phyloP scores from a whole-genome alignment of 345 rosid species.

The Ceriops decandra region DNA sequence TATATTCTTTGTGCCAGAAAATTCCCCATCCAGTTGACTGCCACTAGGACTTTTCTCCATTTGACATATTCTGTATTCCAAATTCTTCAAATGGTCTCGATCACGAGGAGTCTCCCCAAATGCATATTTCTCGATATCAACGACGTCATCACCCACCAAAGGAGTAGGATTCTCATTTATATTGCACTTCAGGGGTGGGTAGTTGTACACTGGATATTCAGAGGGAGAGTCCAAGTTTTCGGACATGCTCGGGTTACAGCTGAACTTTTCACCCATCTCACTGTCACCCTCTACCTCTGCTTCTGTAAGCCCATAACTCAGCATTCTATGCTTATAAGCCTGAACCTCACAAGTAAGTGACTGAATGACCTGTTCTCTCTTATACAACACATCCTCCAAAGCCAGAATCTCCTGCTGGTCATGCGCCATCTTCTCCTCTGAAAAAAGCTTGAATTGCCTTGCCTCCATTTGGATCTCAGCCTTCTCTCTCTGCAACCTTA shows the following conservation, averaged over 20 bases:
- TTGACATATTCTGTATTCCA: constrained; percentile 64
- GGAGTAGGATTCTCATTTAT: constrained; percentile 50
- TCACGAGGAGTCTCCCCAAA: constrained; percentile 58
- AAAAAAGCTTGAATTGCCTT: constrained; percentile 80
- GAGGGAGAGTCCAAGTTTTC: constrained; percentile 42
- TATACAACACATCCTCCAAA: constrained; percentile 78
- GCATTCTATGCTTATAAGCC: constrained; percentile 92
- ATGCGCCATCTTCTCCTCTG: constrained; percentile 90
- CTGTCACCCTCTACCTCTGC: constrained; percentile 60
- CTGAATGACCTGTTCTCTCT: constrained; percentile 83
- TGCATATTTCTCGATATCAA: constrained; percentile 73
- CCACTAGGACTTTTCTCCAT: constrained; percentile 66
- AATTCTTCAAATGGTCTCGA: constrained; percentile 51
- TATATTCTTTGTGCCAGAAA: constrained; percentile 41
- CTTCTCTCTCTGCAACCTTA: constrained; percentile 93
- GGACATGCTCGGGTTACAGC: constrained; percentile 41
- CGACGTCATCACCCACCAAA: constrained; percentile 49
- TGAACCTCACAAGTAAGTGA: constrained; percentile 76
- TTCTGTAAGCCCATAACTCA: constrained; percentile 84
- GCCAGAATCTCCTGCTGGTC: constrained; percentile 75
- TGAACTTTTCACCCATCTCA: constrained; percentile 16
- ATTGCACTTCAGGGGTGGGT: constrained; percentile 79
- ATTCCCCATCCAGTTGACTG: constrained; percentile 45
- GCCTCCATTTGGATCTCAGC: constrained; percentile 94
- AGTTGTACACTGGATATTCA: constrained; percentile 52